Conservation (phyloP, 2,329 filamentous ascomycete species). For the Mariannaea sp. region DNA sequence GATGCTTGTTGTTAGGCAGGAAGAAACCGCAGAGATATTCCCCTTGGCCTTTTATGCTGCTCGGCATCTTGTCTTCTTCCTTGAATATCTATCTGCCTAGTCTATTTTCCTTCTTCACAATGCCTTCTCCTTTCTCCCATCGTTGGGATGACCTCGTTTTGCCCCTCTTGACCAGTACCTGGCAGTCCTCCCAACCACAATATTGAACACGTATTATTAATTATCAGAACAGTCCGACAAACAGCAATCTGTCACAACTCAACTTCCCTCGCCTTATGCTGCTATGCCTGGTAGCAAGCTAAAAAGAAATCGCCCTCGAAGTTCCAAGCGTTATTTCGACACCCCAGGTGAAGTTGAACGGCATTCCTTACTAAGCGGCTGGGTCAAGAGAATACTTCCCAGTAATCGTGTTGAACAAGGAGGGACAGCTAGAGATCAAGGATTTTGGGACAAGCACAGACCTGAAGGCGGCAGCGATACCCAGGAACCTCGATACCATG, state of each 20-base stretch:
- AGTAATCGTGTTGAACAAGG: constrained; percentile 55
- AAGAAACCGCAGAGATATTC: too few relatives aligned
- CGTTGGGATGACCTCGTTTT: too few relatives aligned
- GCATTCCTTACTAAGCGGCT: constrained; percentile 43
- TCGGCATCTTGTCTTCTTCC: too few relatives aligned
- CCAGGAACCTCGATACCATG: constrained; percentile 8
- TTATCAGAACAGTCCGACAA: constrained; percentile 1
- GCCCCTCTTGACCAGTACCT: too few relatives aligned
- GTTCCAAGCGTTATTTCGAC: not conserved
- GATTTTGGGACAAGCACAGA: constrained; percentile 40
- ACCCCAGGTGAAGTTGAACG: constrained; percentile 4
- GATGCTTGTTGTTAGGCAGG: too few relatives aligned
- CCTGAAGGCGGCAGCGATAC: not conserved
- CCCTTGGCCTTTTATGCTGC: too few relatives aligned
- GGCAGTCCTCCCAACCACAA: not conserved
- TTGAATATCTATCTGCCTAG: too few relatives aligned
- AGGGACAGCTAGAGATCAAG: constrained; percentile 48
- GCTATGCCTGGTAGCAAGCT: not conserved
- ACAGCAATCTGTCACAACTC: not conserved
- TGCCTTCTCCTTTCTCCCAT: too few relatives aligned
- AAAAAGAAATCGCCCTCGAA: too few relatives aligned
- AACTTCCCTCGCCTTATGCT: not conserved
- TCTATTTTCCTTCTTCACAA: too few relatives aligned
- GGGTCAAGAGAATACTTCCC: constrained; percentile 53
- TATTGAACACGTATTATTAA: constrained; percentile 7